Base-by-base conservation (phyloP, 1,139 yeast genomes). In the Yamadazyma oceani region DNA sequence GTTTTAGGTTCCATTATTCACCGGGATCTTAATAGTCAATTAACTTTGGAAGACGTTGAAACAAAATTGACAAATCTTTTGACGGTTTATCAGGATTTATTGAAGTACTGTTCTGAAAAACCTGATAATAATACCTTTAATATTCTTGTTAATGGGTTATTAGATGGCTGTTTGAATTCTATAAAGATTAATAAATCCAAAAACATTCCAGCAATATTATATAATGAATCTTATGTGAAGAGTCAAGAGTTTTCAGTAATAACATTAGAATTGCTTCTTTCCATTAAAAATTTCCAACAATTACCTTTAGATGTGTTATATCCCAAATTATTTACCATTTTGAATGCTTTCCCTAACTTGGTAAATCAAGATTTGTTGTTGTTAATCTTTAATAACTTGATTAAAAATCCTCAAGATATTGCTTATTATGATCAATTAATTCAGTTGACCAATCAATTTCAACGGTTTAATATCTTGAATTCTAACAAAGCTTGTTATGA, bases 21-120 rank as follows among this genome's bases (percentile, higher is more conserved):
- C 29, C 53, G 77, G 42, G 40, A 58, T 0, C 48, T 68, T 31
- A 68, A 69, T 40, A 42, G 39, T 23, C 58, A 55, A 9, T 16
- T 34, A 2, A 39, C 51, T 3, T 38, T 64, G 5, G 58, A 53
- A 22, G 58, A 62, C 14, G 58, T 65, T 12, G 77, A 71, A 45
- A 47, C 54, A 17, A 61, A 62, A 49, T 65, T 83, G 50, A 82
- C 86, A 3, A 77, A 72, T 38, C 55, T 84, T 42, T 62, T 84
- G 44, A 81, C 80, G 12, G 78, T 82, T 27, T 84, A 84, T 54
- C 85, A 83, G 38, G 89, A 82, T 51, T 60, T 82, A 50, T 65
- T 84, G 17, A 41, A 45, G 12, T 35, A 45, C 10, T 24, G 36
- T 8, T 27, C 25, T 17, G 35, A 31, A 28, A 80, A 77, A 50